A percentile compares a stretch with the other conserved stretches of the same genome.
These are phyloP conservation scores for Arctostaphylos glauca DNA, from an alignment of 148 eudicot genomes.

Conservation along the genomic window DNA sequence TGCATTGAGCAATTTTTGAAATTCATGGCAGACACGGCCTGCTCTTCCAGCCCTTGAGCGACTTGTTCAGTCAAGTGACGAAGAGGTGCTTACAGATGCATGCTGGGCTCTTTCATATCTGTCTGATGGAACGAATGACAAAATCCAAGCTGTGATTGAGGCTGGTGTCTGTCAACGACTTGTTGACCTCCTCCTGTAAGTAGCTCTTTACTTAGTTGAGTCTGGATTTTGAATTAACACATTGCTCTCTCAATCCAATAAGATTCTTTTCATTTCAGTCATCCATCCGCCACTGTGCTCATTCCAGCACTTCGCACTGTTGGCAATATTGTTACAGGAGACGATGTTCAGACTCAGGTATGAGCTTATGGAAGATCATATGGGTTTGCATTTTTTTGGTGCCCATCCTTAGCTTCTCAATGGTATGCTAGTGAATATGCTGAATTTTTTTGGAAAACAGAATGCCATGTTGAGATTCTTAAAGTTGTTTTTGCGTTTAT, in stretches of 20 bases:
- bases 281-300: slow-evolving; percentile 74
- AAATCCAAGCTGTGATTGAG: slow-evolving; percentile 86
- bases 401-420: not conserved
- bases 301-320: slow-evolving; percentile 81
- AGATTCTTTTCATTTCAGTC: slow-evolving; percentile 31
- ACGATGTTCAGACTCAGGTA: slow-evolving; percentile 85
- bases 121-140: slow-evolving; percentile 84
- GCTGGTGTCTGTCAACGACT: slow-evolving; percentile 73
- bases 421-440: not conserved
- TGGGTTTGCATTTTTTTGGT: not conserved
- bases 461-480: not conserved
- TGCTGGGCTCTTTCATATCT: slow-evolving; percentile 93
- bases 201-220: slow-evolving; percentile 10
- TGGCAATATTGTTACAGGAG: slow-evolving; percentile 85
- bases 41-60: slow-evolving; percentile 78
- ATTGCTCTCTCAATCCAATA: not conserved
- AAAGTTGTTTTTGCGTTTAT: not conserved
- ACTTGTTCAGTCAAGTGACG: slow-evolving; percentile 76
- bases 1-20: not conserved
- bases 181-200: slow-evolving; percentile 77
- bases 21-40: slow-evolving; percentile 49
- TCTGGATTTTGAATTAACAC: not conserved
- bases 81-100: slow-evolving; percentile 82
- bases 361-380: not conserved
- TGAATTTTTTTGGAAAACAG: not conserved